These are phyloP conservation scores for Triticum aestivum DNA, from an alignment of 176 grass and related monocot genomes.

Conservation along the genomic window DNA sequence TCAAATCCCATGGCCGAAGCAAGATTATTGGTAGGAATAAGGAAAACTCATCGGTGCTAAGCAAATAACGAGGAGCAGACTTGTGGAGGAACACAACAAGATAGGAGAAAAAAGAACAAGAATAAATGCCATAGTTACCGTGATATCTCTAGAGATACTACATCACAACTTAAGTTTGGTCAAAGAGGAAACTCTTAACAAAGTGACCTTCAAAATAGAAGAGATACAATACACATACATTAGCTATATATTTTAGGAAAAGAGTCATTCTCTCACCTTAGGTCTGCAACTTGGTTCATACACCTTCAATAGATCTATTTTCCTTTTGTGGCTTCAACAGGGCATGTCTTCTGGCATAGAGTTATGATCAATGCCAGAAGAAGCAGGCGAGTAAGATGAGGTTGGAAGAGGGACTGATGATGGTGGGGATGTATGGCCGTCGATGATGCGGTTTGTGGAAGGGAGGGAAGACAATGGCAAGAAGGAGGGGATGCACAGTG, in stretches of 20 bases:
- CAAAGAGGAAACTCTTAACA: not conserved
- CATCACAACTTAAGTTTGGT: not conserved
- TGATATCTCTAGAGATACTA: not conserved
- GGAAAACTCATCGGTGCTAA: not conserved
- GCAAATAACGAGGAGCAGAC: not conserved
- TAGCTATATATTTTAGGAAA: not conserved
- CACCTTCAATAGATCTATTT: not conserved
- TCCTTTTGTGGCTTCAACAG: not conserved
- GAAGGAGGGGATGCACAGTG: not conserved
- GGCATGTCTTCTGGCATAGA: not conserved
- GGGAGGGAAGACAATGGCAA: fast-evolving
- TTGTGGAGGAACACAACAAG: not conserved
- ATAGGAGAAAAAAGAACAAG: not conserved
- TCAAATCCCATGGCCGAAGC: not conserved
- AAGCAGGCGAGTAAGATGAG: not conserved
- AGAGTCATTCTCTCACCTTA: not conserved
- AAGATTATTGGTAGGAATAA: not conserved
- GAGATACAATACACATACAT: not conserved
- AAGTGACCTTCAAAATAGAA: not conserved
- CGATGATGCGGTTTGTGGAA: not conserved
- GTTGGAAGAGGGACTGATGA: no score
- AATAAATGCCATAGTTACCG: not conserved
- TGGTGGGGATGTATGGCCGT: no score
- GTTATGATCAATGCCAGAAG: not conserved
- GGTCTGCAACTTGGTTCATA: not conserved